Base-by-base conservation (phyloP, 1,139 yeast genomes). In the Geotrichum phurueaensis region DNA sequence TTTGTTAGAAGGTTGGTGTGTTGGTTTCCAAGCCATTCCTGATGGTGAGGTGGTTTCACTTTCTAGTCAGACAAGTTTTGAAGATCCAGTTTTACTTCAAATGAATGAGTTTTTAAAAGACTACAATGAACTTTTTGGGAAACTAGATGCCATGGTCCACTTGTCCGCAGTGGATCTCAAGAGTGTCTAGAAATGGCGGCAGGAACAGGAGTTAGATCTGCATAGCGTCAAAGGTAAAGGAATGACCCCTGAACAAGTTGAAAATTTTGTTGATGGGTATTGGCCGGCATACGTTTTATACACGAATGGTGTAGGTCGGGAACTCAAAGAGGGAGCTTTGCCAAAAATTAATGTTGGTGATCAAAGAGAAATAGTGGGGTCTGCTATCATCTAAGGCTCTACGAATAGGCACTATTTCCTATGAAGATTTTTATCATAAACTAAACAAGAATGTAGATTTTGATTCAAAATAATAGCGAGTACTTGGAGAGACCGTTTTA, bases 1-100 rank as follows among this genome's bases (percentile, higher is more conserved):
- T 2, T 72, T 94, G 6, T 79, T 94, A 58, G 99, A 94, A 75
- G 99, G 99, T 1, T 94, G 99, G 99, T 90, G 92, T 73, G 82
- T 85, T 29, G 98, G 98, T 1, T 92, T 84, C 71, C 66, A 70
- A 43, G 81, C 92, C 1, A 67, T 81, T 23, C 65, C 75, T 23
- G 75, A 74, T 18, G 74, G 71, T 2, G 70, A 66, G 60, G 54
- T 62, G 1, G 57, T 56, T 60, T 60, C 62, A 29, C 52, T 51
- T 12, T 53, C 60, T 4, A 49, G 61, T 2, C 50, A 53, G 5
- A 39, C 58, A 39, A 60, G 61, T 49, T 70, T 72, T 25, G 65
- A 70, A 22, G 67, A 74, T 25, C 69, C 71, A 1, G 68, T 71
- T 23, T 71, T 84, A 58, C 57, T 68, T 29, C 74, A 75, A 52